Evolutionary conservation across 2,329 filamentous ascomycete genomes (phyloP), one percentile per base, ranked within the genome.

Genomic region (Aphanoascus verrucosus): DNA sequence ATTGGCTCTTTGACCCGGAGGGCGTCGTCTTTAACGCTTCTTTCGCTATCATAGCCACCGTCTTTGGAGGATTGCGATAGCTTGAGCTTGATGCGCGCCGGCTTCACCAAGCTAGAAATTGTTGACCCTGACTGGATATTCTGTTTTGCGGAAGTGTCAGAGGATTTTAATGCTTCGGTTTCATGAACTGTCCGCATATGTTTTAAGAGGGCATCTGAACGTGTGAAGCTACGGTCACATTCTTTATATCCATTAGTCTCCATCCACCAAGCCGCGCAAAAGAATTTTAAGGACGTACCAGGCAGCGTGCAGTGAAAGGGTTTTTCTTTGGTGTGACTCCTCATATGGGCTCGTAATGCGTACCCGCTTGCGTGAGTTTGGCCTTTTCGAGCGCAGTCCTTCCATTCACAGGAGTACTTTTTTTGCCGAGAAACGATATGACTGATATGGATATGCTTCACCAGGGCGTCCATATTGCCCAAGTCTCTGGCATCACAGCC

Each of bases 161-260:
- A 75, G 3, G 87, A 86, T n/a, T 88, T 83, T 19, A 95, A 77
- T 14, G 88, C 86, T 72, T 98, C 93, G 2, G 91, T 96, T 68
- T 98, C 93, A 74, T 98, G 93, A 37, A 98, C 90, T 14, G 93
- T 97, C 62, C 93, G 86, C 88, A 97, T 97, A 68, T 98, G 93
- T 70, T 98, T 98, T 1, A 91, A 89, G 0, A 98, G 78, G 11
- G 93, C 93, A 64, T 98, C 93, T 20, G 91, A 96, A 59, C 93
- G 80, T 1, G 93, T 98, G 63, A 98, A 98, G 32, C 90, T 90
- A 57, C 91, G 85, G 67, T 98, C 93, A 72, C 93, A 98, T 79
- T 98, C 93, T 94, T 7, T 37, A 19, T 4, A 28, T 46, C 15
- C 1, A 34, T 52, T 19, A 52, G 50, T 19, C 23, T 6, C 11